A percentile compares a stretch with the other conserved stretches of the same genome.
Evolutionary conservation across 164 flowering plant genomes (phyloP).

Genomic region (grape (Vitis vinifera)): ASM3070453v1 NC_081810.1:7325501-7326000

Average conservation of each 20-base stretch:
- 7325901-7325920: background rate
- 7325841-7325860: constrained; percentile 17
- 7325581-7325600: constrained; percentile 53
- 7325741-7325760: constrained; percentile 50
- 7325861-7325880: background rate
- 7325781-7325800: constrained; percentile 39
- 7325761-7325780: constrained; percentile 43
- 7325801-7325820: constrained; percentile 51
- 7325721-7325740: constrained; percentile 45
- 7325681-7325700: background rate
- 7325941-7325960: background rate
- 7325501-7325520: constrained; percentile 43
- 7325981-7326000: constrained; percentile 38
- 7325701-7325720: background rate
- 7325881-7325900: too few relatives aligned
- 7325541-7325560: constrained; percentile 46
- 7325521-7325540: constrained; percentile 48
- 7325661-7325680: too few relatives aligned
- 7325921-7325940: background rate
- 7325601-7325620: constrained; percentile 2
- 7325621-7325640: background rate
- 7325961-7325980: constrained; percentile 34
- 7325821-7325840: constrained; percentile 36
- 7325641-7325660: too few relatives aligned
- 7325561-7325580: constrained; percentile 39